phyloP scores from a whole-genome alignment of 169 alveolate species.

The Toxoplasma gondii region DNA sequence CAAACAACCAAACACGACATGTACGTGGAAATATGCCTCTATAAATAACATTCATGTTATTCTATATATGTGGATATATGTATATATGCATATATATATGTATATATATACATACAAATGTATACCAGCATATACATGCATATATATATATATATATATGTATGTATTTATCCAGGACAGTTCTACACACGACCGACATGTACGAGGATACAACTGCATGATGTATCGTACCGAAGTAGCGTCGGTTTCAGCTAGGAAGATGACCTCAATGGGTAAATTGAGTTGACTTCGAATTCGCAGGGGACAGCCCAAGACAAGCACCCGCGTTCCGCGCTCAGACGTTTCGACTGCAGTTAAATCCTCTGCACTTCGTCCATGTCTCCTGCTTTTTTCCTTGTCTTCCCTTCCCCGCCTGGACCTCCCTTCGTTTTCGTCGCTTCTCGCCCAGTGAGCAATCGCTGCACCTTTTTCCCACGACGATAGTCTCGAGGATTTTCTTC shows the following conservation, averaged over 20 bases:
- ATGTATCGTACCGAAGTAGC: slow-evolving; percentile 52
- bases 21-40: no score
- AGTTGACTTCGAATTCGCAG: slow-evolving; percentile 39
- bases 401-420: not conserved
- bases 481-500: not conserved
- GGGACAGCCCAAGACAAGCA: slow-evolving; percentile 45
- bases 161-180: not conserved
- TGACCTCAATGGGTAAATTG: slow-evolving; percentile 42
- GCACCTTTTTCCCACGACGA: not conserved
- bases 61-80: no score
- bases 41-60: no score
- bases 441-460: not conserved
- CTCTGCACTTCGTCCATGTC: not conserved
- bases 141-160: not conserved
- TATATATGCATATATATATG: not conserved
- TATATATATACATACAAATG: not conserved
- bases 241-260: slow-evolving; percentile 58
- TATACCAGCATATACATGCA: not conserved
- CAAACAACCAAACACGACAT: no score
- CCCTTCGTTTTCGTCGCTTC: not conserved
- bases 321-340: slow-evolving; percentile 1
- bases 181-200: no score
- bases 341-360: slow-evolving; percentile 18
- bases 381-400: not conserved
- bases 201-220: not conserved